These are phyloP conservation scores for Penicillium goetzii DNA, from an alignment of 495 filamentous ascomycete species.

Conservation along the genomic window DNA sequence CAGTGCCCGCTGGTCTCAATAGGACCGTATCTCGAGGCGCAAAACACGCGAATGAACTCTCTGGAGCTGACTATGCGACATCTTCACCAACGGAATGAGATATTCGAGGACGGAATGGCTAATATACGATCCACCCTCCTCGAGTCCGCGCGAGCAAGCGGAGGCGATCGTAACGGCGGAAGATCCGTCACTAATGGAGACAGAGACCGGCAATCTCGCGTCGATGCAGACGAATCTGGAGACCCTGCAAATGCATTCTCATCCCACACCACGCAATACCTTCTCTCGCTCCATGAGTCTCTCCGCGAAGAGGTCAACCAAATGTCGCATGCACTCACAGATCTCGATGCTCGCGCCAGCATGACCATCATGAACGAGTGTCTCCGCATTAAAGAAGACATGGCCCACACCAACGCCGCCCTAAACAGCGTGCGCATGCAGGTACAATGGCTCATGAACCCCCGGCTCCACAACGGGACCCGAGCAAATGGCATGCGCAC, in stretches of 20 bases:
- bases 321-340: conserved; percentile 59
- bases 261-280: conserved; percentile 56
- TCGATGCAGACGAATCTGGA: conserved; percentile 23
- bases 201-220: conserved; percentile 9
- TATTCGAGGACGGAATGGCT: conserved; percentile 58
- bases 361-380: conserved; percentile 73
- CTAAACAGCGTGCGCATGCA: conserved; percentile 67
- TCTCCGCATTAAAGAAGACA: conserved; percentile 67
- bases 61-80: conserved; percentile 60
- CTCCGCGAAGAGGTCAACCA: conserved; percentile 66
- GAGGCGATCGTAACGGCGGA: neutral
- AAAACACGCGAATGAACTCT: conserved; percentile 58
- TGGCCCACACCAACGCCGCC: conserved; percentile 67
- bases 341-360: conserved; percentile 66
- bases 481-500: conserved; percentile 32
- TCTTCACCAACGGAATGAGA: conserved; percentile 60
- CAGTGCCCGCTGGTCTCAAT: conserved; percentile 62
- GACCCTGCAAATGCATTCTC: conserved; percentile 34
- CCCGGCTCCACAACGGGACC: conserved; percentile 55
- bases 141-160: conserved; percentile 37
- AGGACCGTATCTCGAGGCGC: conserved; percentile 59
- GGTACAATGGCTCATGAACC: conserved; percentile 69
- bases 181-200: conserved; percentile 9
- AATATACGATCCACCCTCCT: conserved; percentile 50
- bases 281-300: conserved; percentile 69